A percentile compares a stretch with the other conserved stretches of the same genome.
These are phyloP conservation scores for Cryphonectria nitschkei DNA, from an alignment of 2,329 filamentous ascomycete genomes.

Conservation along the genomic window DNA sequence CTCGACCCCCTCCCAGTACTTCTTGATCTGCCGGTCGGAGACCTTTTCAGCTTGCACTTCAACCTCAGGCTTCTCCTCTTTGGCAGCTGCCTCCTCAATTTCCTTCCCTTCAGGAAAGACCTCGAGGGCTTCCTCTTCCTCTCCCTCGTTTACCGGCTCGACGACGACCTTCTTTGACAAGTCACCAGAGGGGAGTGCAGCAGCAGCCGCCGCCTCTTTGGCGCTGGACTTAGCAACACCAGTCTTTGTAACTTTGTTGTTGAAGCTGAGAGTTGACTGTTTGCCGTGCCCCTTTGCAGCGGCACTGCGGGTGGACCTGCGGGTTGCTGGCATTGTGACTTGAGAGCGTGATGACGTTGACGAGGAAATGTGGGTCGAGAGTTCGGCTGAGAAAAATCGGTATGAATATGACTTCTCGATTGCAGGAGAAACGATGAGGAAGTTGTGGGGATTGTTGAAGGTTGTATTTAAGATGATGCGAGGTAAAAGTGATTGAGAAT, in stretches of 20 bases:
- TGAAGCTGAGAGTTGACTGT: slow-evolving; percentile 63
- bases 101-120: slow-evolving; percentile 4
- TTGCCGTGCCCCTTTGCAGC: slow-evolving; percentile 44
- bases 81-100: slow-evolving; percentile 33
- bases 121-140: slow-evolving; percentile 34
- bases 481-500: not conserved
- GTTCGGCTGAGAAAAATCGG: not conserved
- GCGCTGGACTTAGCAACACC: slow-evolving; percentile 49
- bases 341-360: slow-evolving; percentile 29
- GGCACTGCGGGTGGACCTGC: slow-evolving; percentile 50
- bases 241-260: slow-evolving; percentile 59
- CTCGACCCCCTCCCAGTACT: slow-evolving; percentile 80
- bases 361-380: slow-evolving; percentile 13
- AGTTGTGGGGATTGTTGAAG: not conserved
- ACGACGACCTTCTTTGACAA: slow-evolving; percentile 34
- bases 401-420: not conserved
- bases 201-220: slow-evolving; percentile 39
- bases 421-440: not conserved
- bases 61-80: slow-evolving; percentile 50
- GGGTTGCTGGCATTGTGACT: slow-evolving; percentile 51
- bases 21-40: slow-evolving; percentile 68
- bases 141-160: slow-evolving; percentile 30
- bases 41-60: slow-evolving; percentile 67
- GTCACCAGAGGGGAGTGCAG: slow-evolving; percentile 22
- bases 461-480: not conserved